A percentile compares a stretch with the other conserved stretches of the same genome.
Conservation (phyloP, 1,284 basidiomycete species). For the Vanrija pseudolonga region DNA sequence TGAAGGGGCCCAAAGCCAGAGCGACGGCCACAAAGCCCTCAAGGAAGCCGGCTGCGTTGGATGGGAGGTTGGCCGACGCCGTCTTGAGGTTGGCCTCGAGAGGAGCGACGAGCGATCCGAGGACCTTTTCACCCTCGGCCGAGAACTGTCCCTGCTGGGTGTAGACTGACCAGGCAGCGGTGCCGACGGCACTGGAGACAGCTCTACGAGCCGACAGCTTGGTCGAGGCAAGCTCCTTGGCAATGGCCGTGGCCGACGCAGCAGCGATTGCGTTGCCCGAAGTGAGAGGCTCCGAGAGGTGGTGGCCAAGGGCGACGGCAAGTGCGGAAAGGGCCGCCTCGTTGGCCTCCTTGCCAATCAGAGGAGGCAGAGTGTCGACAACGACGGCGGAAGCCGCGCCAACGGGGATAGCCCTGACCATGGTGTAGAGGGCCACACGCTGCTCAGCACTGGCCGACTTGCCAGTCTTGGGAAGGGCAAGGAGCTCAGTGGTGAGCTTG, state of each 20-base stretch:
- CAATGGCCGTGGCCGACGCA: constrained; percentile 55
- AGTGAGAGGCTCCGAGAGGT: constrained; percentile 59
- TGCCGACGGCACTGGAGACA: constrained; percentile 57
- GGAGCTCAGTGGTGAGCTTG: constrained; percentile 61
- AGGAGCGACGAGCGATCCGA: constrained; percentile 57
- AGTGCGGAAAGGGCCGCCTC: constrained; percentile 62
- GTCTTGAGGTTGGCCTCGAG: constrained; percentile 67
- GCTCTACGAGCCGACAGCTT: constrained; percentile 58
- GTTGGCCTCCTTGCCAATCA: constrained; percentile 72
- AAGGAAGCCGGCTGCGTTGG: constrained; percentile 63
- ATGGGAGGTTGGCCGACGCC: constrained; percentile 52
- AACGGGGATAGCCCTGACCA: constrained; percentile 63
- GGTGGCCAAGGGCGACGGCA: constrained; percentile 57
- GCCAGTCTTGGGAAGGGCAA: constrained; percentile 68
- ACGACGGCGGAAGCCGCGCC: constrained; percentile 56
- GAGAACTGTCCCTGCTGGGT: constrained; percentile 49
- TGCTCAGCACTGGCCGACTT: constrained; percentile 85
- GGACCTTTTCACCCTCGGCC: constrained; percentile 50
- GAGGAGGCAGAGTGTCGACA: constrained; percentile 56
- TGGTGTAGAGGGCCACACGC: constrained; percentile 71
- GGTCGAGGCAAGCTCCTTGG: constrained; percentile 63
- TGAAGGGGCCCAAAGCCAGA: constrained; percentile 62
- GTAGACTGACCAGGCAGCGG: constrained; percentile 52
- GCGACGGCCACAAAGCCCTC: constrained; percentile 79
- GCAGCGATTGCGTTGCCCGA: constrained; percentile 51